Evolutionary conservation across 2,329 filamentous ascomycete genomes (phyloP).

Genomic region (Chalaropsis ovoidea): DNA sequence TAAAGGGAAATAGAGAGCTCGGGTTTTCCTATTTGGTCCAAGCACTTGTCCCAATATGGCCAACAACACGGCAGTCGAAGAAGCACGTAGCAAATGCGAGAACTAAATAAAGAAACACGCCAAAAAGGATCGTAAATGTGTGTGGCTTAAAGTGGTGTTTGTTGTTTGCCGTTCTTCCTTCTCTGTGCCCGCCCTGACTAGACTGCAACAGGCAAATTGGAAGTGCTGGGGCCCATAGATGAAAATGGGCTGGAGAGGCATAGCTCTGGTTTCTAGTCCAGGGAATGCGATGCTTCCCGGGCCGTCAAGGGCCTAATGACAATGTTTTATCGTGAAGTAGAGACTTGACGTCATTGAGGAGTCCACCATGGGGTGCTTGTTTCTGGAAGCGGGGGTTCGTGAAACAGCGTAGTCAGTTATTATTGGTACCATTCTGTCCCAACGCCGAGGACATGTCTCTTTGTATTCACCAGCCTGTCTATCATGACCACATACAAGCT

Average conservation of each 20-base stretch:
- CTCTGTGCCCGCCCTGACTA: not conserved
- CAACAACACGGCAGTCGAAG: not conserved
- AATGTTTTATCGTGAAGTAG: not conserved
- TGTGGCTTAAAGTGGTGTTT: not conserved
- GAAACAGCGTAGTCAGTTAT: too few species aligned
- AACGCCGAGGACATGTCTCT: too few species aligned
- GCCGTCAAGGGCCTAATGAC: not conserved
- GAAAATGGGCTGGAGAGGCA: not conserved
- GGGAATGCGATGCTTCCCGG: not conserved
- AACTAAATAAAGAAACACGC: not conserved
- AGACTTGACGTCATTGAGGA: too few species aligned
- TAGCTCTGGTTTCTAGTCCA: not conserved
- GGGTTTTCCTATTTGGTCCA: conserved; percentile 9
- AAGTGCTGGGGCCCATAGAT: not conserved
- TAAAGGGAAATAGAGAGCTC: not conserved
- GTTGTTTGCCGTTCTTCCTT: conserved; percentile 7
- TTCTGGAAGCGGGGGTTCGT: not conserved
- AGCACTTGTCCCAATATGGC: conserved; percentile 11
- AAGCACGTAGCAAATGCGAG: not conserved
- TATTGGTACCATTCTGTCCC: too few species aligned
- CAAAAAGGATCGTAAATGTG: not conserved
- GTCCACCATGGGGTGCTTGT: conserved; percentile 7
- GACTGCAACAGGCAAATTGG: conserved; percentile 7
- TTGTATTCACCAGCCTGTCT: too few species aligned
- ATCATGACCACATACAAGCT: too few species aligned